Base-by-base conservation (phyloP, 352 stramenopile species). In the Blastocystis sp. region DNA sequence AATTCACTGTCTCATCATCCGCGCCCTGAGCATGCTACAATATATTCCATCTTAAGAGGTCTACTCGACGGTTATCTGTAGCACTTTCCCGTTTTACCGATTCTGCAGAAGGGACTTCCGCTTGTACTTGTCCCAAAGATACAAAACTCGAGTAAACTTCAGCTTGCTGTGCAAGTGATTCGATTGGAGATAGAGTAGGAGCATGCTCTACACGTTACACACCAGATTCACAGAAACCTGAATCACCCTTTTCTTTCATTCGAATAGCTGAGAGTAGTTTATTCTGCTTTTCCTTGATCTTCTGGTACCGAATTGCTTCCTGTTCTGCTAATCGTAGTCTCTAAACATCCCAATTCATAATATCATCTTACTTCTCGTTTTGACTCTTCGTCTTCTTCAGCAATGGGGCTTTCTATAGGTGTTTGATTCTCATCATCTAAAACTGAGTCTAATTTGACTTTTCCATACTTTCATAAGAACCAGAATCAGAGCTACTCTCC, bases 131-230 rank as follows among this genome's bases (percentile, higher is more conserved):
- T 48, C 40, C 40, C 9, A 48, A 48, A 2, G 40, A 48, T 40
- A 70, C 40, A 70, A 70, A 70, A 35, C 24, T 70, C 6, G 60
- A 44, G 24, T 70, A 70, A 5, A 70, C 60, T 70, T 70, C 60
- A 44, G 60, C 60, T 70, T 70, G 60, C 24, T 70, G 60, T 5
- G 60, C 60, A n/a, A 70, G 60, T 5, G 24, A 44, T 24, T 70
- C 60, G 24, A 70, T 35, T 48, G 60, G 15, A 30, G 60, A 70
- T 2, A 62, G 56, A 13, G 19, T 62, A n/a, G 56, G 56, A 13
- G 19, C 19, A 62, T 35, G 57, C 7, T 35, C 30, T 35, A 27
- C 30, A 64, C 5, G 30, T 35, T 35, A 35, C 57, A 64, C 6
- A 35, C 30, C 7, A 15, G 15, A 64, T 64, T 35, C n/a, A 35